Percentiles rank a stretch among this genome's conserved stretches.
Evolutionary conservation across 495 filamentous ascomycete genomes (phyloP).

Genomic region (Aspergillus nidulans): DNA sequence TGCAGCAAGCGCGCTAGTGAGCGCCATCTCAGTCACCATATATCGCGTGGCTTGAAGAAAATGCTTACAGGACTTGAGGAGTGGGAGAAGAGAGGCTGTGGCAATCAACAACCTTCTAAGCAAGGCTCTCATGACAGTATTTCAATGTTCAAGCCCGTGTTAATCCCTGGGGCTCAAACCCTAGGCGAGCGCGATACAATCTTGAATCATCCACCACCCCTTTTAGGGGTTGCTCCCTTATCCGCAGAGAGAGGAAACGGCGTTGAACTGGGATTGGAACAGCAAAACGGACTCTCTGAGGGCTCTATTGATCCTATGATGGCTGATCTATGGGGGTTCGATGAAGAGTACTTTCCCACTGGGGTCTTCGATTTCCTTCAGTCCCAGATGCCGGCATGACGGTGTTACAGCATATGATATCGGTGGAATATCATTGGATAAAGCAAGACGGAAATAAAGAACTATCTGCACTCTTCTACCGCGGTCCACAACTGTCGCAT

Average conservation of each 20-base stretch:
- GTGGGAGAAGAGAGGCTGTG: slow-evolving; percentile 39
- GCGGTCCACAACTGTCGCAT: too few species aligned
- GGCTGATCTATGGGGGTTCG: slow-evolving; percentile 46
- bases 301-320: slow-evolving; percentile 46
- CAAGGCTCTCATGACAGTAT: slow-evolving; percentile 22
- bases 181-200: slow-evolving; percentile 41
- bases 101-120: slow-evolving; percentile 18
- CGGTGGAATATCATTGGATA: not conserved
- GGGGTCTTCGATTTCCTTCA: slow-evolving; percentile 48
- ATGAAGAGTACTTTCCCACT: slow-evolving; percentile 47
- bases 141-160: slow-evolving; percentile 38
- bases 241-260: slow-evolving; percentile 42
- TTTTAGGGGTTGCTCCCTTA: slow-evolving; percentile 41
- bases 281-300: slow-evolving; percentile 36
- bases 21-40: slow-evolving; percentile 51
- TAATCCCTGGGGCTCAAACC: slow-evolving; percentile 38
- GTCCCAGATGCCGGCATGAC: slow-evolving; percentile 40
- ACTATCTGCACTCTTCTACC: too few species aligned
- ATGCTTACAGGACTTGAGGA: slow-evolving; percentile 47
- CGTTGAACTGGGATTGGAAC: slow-evolving; percentile 26
- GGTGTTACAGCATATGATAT: not conserved
- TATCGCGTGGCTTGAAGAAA: slow-evolving; percentile 48
- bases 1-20: slow-evolving; percentile 48
- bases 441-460: not conserved
- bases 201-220: slow-evolving; percentile 36